Evolutionary conservation across 2,329 filamentous ascomycete species (phyloP).

Genomic region (Penicillium sp.): DNA sequence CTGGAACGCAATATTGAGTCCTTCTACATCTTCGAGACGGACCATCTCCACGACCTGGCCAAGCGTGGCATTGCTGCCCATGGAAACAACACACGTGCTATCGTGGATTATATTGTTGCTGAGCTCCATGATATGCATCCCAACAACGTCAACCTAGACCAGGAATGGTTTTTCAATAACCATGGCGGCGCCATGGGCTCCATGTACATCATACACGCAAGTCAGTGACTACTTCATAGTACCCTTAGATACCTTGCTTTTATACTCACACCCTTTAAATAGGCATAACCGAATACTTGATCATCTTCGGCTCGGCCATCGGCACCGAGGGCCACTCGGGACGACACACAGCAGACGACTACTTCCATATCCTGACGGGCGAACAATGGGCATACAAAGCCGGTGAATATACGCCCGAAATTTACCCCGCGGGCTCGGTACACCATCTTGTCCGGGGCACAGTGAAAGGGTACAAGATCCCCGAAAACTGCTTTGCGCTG

Average conservation of each 20-base stretch:
- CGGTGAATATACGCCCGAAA: slow-evolving; percentile 32
- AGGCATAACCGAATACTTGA: slow-evolving; percentile 78
- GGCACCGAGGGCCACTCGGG: slow-evolving; percentile 86
- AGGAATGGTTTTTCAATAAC: slow-evolving; percentile 91
- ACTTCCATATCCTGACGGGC: slow-evolving; percentile 75
- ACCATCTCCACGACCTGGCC: slow-evolving; percentile 65
- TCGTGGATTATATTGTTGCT: slow-evolving; percentile 66
- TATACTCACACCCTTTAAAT: background rate
- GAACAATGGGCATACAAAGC: slow-evolving; percentile 36
- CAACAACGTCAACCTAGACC: slow-evolving; percentile 60
- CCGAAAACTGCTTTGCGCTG: slow-evolving; percentile 33
- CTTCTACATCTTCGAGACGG: slow-evolving; percentile 72
- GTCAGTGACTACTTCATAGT: slow-evolving; percentile 43
- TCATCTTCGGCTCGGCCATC: slow-evolving; percentile 66
- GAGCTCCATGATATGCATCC: slow-evolving; percentile 57
- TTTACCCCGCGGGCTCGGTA: slow-evolving; percentile 35
- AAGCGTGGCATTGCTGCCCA: slow-evolving; percentile 62
- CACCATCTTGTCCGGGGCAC: slow-evolving; percentile 54
- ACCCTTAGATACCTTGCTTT: background rate
- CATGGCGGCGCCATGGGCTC: slow-evolving; percentile 85
- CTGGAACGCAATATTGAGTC: slow-evolving; percentile 35
- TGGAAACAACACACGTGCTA: slow-evolving; percentile 67
- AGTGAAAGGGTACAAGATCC: slow-evolving; percentile 66
- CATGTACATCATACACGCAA: slow-evolving; percentile 87
- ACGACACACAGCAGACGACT: slow-evolving; percentile 90